Conservation (phyloP, 306 rosid genomes). For the Lablab purpureus region DNA sequence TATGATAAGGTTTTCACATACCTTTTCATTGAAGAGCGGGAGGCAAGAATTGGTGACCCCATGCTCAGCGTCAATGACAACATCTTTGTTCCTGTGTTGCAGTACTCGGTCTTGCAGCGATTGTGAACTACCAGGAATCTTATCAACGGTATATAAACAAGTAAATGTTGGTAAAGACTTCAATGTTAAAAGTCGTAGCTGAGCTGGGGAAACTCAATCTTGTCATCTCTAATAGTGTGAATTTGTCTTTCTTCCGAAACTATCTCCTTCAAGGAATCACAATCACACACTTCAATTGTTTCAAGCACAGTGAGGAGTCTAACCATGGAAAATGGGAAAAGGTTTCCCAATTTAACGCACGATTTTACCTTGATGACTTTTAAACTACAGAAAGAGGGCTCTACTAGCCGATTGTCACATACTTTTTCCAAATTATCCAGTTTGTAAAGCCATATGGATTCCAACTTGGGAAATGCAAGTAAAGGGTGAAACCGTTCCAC, state of each 20-base stretch:
- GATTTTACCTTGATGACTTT: constrained; percentile 25
- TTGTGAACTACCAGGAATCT: neutral
- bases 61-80: neutral
- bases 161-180: neutral
- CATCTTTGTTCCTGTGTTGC: neutral
- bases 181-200: constrained; percentile 1
- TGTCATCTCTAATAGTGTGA: neutral
- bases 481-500: neutral
- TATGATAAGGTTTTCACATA: neutral
- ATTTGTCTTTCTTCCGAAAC: constrained; percentile 4
- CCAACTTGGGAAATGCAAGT: constrained; percentile 36
- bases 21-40: constrained; percentile 36
- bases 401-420: constrained; percentile 33
- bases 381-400: constrained; percentile 36
- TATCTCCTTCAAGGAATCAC: constrained; percentile 29
- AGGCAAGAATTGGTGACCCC: neutral
- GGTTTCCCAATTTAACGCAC: constrained; percentile 28
- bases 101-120: neutral
- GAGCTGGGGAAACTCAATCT: constrained; percentile 8
- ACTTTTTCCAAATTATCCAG: constrained; percentile 34
- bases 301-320: constrained; percentile 39
- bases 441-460: constrained; percentile 34
- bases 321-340: constrained; percentile 31
- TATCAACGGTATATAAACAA: neutral
- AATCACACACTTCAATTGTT: constrained; percentile 42